Conservation (phyloP, 192 early-diverging fungal species). For the Lunasporangiospora selenospora region DNA sequence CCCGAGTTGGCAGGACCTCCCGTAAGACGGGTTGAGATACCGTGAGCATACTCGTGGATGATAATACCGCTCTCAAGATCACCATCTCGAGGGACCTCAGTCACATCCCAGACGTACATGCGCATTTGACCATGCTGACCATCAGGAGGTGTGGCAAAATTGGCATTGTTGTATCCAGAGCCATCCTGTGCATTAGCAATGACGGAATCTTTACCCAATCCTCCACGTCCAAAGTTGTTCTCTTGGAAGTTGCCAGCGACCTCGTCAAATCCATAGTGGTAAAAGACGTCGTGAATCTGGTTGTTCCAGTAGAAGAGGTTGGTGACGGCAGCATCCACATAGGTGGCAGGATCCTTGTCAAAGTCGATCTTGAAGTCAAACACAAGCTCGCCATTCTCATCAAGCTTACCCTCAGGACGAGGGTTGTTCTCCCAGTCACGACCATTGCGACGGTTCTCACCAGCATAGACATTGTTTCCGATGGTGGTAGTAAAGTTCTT, state of each 20-base stretch:
- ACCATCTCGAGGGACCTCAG: constrained; percentile 78
- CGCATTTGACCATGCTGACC: constrained; percentile 91
- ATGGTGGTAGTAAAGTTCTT: constrained; percentile 72
- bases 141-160: constrained; percentile 96
- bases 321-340: constrained; percentile 79
- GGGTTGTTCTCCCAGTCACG: constrained; percentile 77
- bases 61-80: constrained; percentile 93
- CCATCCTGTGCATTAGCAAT: constrained; percentile 94
- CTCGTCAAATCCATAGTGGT: constrained; percentile 92
- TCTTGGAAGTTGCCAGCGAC: constrained; percentile 94
- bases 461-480: constrained; percentile 95
- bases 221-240: constrained; percentile 84
- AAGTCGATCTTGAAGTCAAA: constrained; percentile 85
- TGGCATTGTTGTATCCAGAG: constrained; percentile 91
- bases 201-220: constrained; percentile 81
- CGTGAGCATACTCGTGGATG: constrained; percentile 95
- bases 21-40: constrained; percentile 89
- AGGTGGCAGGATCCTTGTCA: constrained; percentile 66
- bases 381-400: constrained; percentile 46
- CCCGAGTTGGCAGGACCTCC: constrained; percentile 91
- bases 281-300: constrained; percentile 87
- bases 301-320: constrained; percentile 97
- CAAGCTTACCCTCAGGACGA: constrained; percentile 68
- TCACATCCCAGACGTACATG: constrained; percentile 93
- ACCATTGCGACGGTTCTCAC: constrained; percentile 80